Conservation (phyloP, 176 grass and related monocot genomes). For the Oryza glaberrima region DNA sequence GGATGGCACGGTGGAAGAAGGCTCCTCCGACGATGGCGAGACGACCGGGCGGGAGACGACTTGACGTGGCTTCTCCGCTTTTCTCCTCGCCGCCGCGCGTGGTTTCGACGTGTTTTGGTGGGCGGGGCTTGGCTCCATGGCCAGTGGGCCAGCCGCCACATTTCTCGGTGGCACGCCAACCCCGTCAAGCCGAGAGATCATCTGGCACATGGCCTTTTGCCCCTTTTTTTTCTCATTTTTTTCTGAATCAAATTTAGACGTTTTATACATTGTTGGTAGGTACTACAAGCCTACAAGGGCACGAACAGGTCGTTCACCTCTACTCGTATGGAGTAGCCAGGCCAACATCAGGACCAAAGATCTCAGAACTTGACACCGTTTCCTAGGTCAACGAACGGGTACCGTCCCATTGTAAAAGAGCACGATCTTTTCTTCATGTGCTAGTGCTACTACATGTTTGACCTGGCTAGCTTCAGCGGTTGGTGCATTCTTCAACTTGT, state of each 20-base stretch:
- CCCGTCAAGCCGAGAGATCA: background rate
- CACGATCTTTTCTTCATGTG: background rate
- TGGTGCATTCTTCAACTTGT: conserved; percentile 17
- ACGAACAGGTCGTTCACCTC: background rate
- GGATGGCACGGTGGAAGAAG: background rate
- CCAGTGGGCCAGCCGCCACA: background rate
- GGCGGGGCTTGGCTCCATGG: background rate
- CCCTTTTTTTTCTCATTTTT: too few relatives aligned
- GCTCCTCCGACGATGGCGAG: background rate
- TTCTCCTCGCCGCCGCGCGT: background rate
- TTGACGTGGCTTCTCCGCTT: background rate
- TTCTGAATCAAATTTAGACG: background rate
- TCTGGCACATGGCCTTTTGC: background rate
- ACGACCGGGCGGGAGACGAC: background rate
- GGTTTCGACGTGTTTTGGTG: conserved; percentile 23
- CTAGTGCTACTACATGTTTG: background rate
- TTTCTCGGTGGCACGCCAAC: conserved; percentile 18
- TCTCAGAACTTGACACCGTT: background rate
- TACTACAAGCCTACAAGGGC: background rate
- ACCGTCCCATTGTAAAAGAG: conserved; percentile 20
- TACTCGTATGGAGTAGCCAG: background rate
- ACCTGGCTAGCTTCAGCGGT: background rate
- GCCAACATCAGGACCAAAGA: conserved; percentile 9
- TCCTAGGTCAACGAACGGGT: conserved; percentile 27
- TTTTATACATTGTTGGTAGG: background rate